phyloP scores from a whole-genome alignment of 768 basidiomycete genomes.

The Mycena epipterygia region DNA sequence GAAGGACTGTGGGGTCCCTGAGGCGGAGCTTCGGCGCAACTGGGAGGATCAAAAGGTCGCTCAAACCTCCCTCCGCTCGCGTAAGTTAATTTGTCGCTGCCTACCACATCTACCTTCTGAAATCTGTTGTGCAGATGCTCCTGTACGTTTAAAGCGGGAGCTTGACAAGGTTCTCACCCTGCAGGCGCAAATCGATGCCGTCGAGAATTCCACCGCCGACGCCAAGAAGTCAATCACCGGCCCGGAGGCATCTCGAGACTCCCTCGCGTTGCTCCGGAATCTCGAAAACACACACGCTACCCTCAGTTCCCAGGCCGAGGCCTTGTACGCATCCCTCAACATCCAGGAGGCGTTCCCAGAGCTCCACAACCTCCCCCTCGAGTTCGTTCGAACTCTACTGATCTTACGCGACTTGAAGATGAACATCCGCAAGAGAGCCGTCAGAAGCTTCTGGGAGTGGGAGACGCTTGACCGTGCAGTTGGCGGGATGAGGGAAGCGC shows the following conservation, averaged over 20 bases:
- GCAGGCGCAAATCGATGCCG: constrained; percentile 43
- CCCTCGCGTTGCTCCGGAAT: constrained; percentile 32
- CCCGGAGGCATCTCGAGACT: not conserved
- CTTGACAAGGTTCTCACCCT: constrained; percentile 47
- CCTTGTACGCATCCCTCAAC: constrained; percentile 51
- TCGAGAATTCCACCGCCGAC: constrained; percentile 40
- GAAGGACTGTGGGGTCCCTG: constrained; percentile 29
- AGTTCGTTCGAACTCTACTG: constrained; percentile 49
- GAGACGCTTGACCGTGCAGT: constrained; percentile 51
- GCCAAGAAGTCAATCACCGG: constrained; percentile 25
- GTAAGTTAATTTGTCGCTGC: constrained; percentile 39
- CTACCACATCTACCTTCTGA: not conserved
- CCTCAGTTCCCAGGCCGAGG: constrained; percentile 44
- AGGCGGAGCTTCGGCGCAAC: constrained; percentile 41
- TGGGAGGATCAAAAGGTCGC: constrained; percentile 50
- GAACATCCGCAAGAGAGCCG: constrained; percentile 49
- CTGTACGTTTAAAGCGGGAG: constrained; percentile 47
- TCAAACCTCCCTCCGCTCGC: constrained; percentile 44
- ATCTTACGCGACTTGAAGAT: constrained; percentile 55
- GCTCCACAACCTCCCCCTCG: constrained; percentile 43
- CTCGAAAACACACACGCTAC: constrained; percentile 39
- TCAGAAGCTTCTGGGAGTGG: constrained; percentile 54
- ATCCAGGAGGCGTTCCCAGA: constrained; percentile 48
- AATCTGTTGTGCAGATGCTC: constrained; percentile 42
- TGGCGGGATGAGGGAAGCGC: constrained; percentile 43